Evolutionary conservation across 2,329 filamentous ascomycete species (phyloP).

Genomic region (Botrytis hyacinthi): DNA sequence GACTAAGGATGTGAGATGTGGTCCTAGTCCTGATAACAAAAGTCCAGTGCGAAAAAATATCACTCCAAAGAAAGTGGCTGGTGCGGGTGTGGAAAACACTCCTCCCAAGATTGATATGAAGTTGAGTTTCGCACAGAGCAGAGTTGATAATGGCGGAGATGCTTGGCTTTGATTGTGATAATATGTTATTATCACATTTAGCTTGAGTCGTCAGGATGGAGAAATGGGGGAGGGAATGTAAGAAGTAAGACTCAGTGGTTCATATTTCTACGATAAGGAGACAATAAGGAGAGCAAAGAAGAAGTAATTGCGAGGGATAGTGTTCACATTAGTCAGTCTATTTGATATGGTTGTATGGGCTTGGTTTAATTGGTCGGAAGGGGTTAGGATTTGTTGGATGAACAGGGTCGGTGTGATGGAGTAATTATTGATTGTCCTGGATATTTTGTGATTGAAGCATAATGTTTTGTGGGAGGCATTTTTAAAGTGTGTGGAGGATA

Average conservation of each 20-base stretch:
- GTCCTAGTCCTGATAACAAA: conserved; percentile 48
- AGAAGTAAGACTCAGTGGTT: conserved; percentile 13
- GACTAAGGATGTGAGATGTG: conserved; percentile 74
- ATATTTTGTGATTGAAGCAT: conserved; percentile 1
- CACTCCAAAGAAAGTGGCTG: conserved; percentile 28
- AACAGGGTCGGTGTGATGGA: neutral
- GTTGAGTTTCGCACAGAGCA: conserved; percentile 32
- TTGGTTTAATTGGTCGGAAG: conserved; percentile 10
- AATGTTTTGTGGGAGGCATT: neutral
- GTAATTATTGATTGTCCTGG: conserved; percentile 11
- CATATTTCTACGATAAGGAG: neutral
- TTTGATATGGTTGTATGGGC: conserved; percentile 13
- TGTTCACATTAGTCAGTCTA: neutral
- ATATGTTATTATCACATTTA: too few species aligned
- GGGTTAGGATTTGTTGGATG: conserved; percentile 1
- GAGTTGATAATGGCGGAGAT: conserved; percentile 23
- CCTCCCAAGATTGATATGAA: conserved; percentile 38
- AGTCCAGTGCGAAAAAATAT: conserved; percentile 47
- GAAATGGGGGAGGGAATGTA: neutral
- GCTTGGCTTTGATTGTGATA: conserved; percentile 28
- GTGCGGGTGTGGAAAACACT: conserved; percentile 20
- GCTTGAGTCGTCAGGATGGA: neutral
- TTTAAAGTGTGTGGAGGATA: neutral
- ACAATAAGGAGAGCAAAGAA: neutral
- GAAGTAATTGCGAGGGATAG: neutral